Evolutionary conservation across 148 eudicot genomes (phyloP), one percentile per base, ranked within the genome.

Genomic region (Diospyros lotus): DNA sequence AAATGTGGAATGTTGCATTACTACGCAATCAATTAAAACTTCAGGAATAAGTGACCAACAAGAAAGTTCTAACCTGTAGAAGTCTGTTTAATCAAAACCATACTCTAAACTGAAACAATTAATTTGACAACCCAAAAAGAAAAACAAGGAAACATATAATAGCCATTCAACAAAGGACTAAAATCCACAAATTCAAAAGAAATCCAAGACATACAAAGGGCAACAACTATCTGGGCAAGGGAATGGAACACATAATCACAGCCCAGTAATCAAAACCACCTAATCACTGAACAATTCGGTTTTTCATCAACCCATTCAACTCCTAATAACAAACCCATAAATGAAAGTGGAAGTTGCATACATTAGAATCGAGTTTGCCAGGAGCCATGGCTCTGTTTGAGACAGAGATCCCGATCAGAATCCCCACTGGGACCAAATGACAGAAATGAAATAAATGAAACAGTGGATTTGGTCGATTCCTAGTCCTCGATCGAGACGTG

Each of bases 371-470:
- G 28, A 28, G 28, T 28, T 28, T 28, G 28, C 28, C 58, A 12
- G 82, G 85, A 75, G 85, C 48, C 82, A 82, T 82, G 51, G 71
- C 44, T 64, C 48, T 73, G 59, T 17, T 64, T 28, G 58, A 74
- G 66, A 40, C 50, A 64, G 62, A 65, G 17, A 66, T 58, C 38
- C 40, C 46, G 3, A 51, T 48, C 2, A 54, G 43, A 5, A 14
- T 40, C 18, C 71, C 43, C 43, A 4, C 68, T 28, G 28, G 28
- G 28, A 28, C 28, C 28, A 28, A 28, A 28, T 28, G 28, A 28
- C 28, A 28, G 28, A 3, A 1, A 59, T 43, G 28, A 39, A 75
- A 66, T 55, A 64, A 51, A 44, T 55, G 17, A 52, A 28, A 28
- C 28, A 28, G 28, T 28, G 28, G 0, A 28, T 28, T 28, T 28